Evolutionary conservation across 2,329 filamentous ascomycete genomes (phyloP), one percentile per base, ranked within the genome.

Genomic region (Trichoderma brevicompactum): DNA sequence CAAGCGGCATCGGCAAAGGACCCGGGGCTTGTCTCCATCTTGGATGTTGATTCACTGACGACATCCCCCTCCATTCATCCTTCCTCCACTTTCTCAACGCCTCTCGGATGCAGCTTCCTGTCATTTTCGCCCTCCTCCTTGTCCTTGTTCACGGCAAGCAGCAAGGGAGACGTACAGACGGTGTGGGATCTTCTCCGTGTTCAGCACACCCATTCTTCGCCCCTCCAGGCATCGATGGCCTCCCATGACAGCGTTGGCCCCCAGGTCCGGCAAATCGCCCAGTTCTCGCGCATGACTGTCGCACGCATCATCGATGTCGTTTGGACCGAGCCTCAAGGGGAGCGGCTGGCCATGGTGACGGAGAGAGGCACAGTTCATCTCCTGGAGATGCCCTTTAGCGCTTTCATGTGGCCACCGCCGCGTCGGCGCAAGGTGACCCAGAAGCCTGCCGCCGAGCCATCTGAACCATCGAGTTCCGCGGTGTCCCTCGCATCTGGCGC

Each of bases 351-450:
- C 1, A 89, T 99, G 79, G 88, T 97, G 32, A 98, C 95, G 0
- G 92, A 96, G 72, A 91, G 94, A 70, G 93, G 94, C n/a, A 99
- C 95, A 8, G 89, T 97, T 10, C 95, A 99, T 78, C 86, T 98
- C 49, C 89, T 97, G 69, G 92, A 97, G 70, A 86, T 98, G 77
- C 92, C 93, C 8, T 83, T 87, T 52, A 91, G 87, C 68, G 92
- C 92, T 5, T 94, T 94, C 71, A 88, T 91, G 69, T 97, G 94
- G 94, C 94, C 94, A 46, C 92, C 93, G 28, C 89, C 87, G 48
- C 83, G 86, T 44, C 82, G 84, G 61, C 81, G 83, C 66, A 77
- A 76, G 67, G 79, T 77, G 59, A 72, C 72, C 43, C 79, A 77
- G 66, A 82, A 85, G 43, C 76, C 77, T 17, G 77, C 79, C 12